These are phyloP conservation scores for Trametes cinnabarina DNA, from an alignment of 768 basidiomycete genomes.

Conservation along the genomic window DNA sequence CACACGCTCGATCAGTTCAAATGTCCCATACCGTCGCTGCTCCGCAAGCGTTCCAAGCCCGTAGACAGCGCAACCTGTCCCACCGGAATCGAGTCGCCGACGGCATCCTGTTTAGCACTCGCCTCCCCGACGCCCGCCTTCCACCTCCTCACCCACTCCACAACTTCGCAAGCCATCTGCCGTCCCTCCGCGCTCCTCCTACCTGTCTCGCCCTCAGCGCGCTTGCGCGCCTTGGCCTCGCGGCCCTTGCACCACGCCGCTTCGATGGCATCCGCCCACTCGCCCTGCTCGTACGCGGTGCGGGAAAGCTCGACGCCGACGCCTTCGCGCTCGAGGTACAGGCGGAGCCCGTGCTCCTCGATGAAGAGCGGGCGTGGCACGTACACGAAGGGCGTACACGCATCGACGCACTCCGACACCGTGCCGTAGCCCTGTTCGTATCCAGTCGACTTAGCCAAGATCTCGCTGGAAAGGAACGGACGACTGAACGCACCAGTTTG, in stretches of 20 bases:
- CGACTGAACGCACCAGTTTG: slow-evolving; percentile 56
- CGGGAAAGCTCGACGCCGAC: slow-evolving; percentile 69
- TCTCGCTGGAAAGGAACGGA: neutral
- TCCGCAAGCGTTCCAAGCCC: neutral
- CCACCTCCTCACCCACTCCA: slow-evolving; percentile 49
- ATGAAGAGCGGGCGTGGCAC: slow-evolving; percentile 79
- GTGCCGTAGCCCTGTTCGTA: slow-evolving; percentile 72
- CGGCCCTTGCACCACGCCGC: slow-evolving; percentile 56
- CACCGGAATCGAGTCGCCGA: neutral
- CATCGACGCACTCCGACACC: slow-evolving; percentile 75
- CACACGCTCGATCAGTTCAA: neutral
- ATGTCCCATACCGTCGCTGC: neutral
- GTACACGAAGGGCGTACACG: slow-evolving; percentile 75
- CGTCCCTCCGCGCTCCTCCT: slow-evolving; percentile 42
- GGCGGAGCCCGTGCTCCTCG: slow-evolving; percentile 73
- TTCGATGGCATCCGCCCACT: slow-evolving; percentile 61
- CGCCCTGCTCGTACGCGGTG: slow-evolving; percentile 64
- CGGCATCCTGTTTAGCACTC: no score
- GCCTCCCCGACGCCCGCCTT: slow-evolving; percentile 8
- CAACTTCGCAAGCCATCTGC: slow-evolving; percentile 46
- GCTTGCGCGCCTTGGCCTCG: slow-evolving; percentile 46
- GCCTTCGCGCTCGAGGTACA: slow-evolving; percentile 61
- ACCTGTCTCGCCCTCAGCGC: slow-evolving; percentile 43
- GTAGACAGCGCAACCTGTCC: neutral
- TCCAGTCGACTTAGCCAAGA: neutral